Base-by-base conservation (phyloP, 2,329 filamentous ascomycete species). In the Blastomyces emzantsi region DNA sequence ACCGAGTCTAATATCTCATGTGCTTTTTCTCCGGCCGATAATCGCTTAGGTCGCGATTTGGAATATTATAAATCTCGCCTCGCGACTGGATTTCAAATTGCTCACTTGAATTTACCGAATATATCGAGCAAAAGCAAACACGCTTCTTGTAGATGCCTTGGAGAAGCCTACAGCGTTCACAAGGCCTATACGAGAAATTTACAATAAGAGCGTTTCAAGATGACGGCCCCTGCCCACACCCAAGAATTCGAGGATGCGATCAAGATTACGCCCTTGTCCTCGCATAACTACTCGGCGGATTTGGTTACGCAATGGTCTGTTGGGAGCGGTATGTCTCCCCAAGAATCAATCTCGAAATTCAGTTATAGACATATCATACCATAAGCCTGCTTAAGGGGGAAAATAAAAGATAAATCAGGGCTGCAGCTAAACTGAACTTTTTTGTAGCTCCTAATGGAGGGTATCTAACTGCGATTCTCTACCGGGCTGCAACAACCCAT, bases 271-370 rank as follows among this genome's bases (percentile, higher is more conserved):
- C 43, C 58, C 30, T 9, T 60, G 28, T 60, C 58, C 13, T 60
- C 58, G 25, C 58, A 60, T 60, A 60, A 43, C 19, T 60, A 60
- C 43, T 60, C 58, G 13, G 58, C 58, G n/a, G 43, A 60, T 33
- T 43, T 60, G 41, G 22, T 15, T 15, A 49, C 25, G 17, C 22
- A 51, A 4, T 60, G 58, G 58, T 47, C 58, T 33, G 43, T 60
- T 51, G 58, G 58, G 8, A 60, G 8, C 30, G 58, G 58, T 60
- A 60, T 49, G 58, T 51, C 33, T 28, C 17, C 9, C 45, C 30
- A 19, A 47, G n/a, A 22, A 28, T 1, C 25, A 39, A 39, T 22
- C 4, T 11, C 5, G 55, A 41, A 25, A 28, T 3, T 43, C 2
- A 36, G n/a, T 28, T 25, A 39, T 39, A 36, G 2, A 52, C 22